Evolutionary conservation across 176 grass and related monocot genomes (phyloP).

Genomic region (Oryza officinalis): DNA sequence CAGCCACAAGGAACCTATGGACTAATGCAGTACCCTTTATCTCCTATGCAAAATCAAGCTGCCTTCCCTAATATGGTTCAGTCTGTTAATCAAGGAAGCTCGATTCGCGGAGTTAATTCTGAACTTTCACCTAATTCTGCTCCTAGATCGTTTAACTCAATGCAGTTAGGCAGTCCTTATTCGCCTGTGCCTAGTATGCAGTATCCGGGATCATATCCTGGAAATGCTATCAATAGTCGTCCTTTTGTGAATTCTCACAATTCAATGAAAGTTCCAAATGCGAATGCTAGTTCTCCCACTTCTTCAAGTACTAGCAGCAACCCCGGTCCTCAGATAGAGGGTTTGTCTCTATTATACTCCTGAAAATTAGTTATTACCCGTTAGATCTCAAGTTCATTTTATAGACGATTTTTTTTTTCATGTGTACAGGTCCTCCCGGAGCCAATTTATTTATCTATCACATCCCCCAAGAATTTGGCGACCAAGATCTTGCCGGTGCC

Average conservation of each 20-base stretch:
- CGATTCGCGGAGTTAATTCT: slow-evolving; percentile 48
- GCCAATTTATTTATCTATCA: slow-evolving; percentile 90
- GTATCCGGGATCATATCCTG: slow-evolving; percentile 65
- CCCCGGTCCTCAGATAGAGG: slow-evolving; percentile 63
- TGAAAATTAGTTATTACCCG: not conserved
- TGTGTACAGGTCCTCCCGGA: slow-evolving; percentile 68
- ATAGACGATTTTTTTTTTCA: not conserved
- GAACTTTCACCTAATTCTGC: slow-evolving; percentile 61
- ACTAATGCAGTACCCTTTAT: slow-evolving; percentile 87
- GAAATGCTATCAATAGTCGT: slow-evolving; percentile 41
- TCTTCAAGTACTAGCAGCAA: slow-evolving; percentile 54
- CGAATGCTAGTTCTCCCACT: slow-evolving; percentile 50
- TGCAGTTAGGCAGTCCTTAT: slow-evolving; percentile 67
- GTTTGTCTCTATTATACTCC: slow-evolving; percentile 42
- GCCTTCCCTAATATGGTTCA: slow-evolving; percentile 62
- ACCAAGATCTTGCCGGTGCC: slow-evolving; percentile 79
- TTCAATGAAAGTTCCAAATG: slow-evolving; percentile 56
- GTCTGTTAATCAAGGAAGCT: slow-evolving; percentile 63
- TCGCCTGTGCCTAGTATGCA: slow-evolving; percentile 57
- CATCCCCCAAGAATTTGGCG: slow-evolving; percentile 84
- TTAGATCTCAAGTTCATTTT: not conserved
- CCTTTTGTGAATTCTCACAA: slow-evolving; percentile 57
- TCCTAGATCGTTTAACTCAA: slow-evolving; percentile 54
- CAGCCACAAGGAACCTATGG: slow-evolving; percentile 92
- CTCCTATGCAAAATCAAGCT: slow-evolving; percentile 82